Evolutionary conservation across 768 basidiomycete species (phyloP), one percentile per base, ranked within the genome.

Genomic region (Mycena pura): DNA sequence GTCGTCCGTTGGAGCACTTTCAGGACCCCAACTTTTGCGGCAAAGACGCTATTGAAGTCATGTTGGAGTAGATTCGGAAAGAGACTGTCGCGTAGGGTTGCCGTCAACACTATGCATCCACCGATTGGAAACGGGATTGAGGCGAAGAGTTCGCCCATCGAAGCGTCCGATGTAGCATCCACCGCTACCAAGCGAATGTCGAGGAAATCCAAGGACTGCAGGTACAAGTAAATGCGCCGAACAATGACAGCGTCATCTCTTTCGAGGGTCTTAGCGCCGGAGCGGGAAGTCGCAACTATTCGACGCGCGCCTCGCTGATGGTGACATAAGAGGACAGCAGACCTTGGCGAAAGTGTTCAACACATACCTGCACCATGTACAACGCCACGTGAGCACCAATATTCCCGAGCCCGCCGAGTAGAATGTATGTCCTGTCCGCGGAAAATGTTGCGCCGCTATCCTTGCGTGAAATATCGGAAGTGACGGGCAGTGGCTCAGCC

Each of bases 331-430:
- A 24, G 31, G 19, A 47, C 38, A n/a, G n/a, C n/a, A n/a, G n/a
- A n/a, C 13, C 5, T 5, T 21, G 21, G 48, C 4, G 47, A 7
- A 13, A 62, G n/a, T n/a, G n/a, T n/a, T n/a, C n/a, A n/a, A n/a
- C n/a, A n/a, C 70, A 5, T 62, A 79, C 80, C 70, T 77, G 56
- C 58, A 77, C 78, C 76, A 81, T 75, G 69, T 72, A 80, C 34
- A 76, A 46, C 4, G 80, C 77, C 17, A 77, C 62, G 22, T 76
- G 72, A 11, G 72, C 48, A 9, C 80, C 80, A 9, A 81, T 52
- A 22, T 68, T 70, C 3, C 79, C 77, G 32, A 79, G 72, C 3
- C 78, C 79, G 15, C 78, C 79, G 17, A 80, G 52, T 14, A 79
- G 68, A 7, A 80, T 27, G 55, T 80, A 79, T 10, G 70, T 62